Evolutionary conservation across 1,284 basidiomycete species (phyloP), one percentile per base, ranked within the genome.

Genomic region (Boletus semigastroideus): DNA sequence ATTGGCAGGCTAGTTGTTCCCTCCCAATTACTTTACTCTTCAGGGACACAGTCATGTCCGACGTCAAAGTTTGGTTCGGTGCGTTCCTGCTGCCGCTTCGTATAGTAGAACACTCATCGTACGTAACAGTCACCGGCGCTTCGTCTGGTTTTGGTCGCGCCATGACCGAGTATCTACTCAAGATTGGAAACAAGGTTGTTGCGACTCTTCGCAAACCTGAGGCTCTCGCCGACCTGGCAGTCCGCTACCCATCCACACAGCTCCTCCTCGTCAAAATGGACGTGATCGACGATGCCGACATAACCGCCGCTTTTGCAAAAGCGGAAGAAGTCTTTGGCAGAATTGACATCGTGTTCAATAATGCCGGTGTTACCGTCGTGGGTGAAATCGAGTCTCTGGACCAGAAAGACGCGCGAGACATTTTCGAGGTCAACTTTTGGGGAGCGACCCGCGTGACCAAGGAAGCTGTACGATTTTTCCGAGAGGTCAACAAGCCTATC

Each of bases 291-390:
- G 49, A 54, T 8, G 42, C 41, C 2, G 52, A 59, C 6, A 59
- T 77, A 46, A 38, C 31, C 0, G 58, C 52, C 1, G 74, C 70
- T 0, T 78, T 78, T 46, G 52, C 59, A 3, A 56, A 58, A 19
- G 70, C 68, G 0, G 56, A 65, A 44, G 59, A 61, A 5, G 46
- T 44, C 2, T 76, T 76, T 49, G 77, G 76, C 3, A 60, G 71
- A 12, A 57, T 77, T 37, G 74, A 77, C 41, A 68, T 77, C 25
- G 75, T 78, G 7, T 70, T 74, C 56, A 77, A 76, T 38, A 66
- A 64, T 6, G 59, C 61, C 2, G 64, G 64, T 0, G 9, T 49
- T 4, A n/a, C 0, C 5, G 8, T 61, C n/a, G 22, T 30, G 1
- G 55, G 46, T 4, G 65, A 69, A 42, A 41, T 65, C 31, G 67